Evolutionary conservation across 345 rosid species (phyloP).

Genomic region (Atalantia buxifolia): DNA sequence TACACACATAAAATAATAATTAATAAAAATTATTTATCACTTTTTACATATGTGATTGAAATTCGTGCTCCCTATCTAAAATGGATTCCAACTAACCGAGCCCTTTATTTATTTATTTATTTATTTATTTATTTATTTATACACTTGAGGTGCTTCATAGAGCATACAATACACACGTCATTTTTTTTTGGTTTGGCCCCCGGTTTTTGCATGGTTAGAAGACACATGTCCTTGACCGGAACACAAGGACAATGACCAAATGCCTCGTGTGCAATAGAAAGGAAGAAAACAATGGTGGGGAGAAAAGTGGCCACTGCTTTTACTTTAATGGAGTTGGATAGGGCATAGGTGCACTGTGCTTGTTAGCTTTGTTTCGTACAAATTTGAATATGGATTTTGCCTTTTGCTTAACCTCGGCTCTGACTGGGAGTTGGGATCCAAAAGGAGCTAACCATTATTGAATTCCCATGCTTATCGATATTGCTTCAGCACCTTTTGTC

Average conservation of each 20-base stretch:
- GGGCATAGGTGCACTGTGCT: neutral
- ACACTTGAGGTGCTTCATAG: too few relatives aligned
- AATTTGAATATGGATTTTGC: neutral
- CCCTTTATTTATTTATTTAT: too few relatives aligned
- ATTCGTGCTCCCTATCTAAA: too few relatives aligned
- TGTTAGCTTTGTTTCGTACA: neutral
- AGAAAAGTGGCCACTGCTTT: neutral
- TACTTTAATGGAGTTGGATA: neutral
- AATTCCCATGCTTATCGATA: neutral
- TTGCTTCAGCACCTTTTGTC: conserved; percentile 1
- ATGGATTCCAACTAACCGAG: too few relatives aligned
- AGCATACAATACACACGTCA: too few relatives aligned
- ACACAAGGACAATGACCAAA: neutral
- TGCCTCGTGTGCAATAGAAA: conserved; percentile 13
- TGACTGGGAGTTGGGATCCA: conserved; percentile 2
- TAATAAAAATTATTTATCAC: too few relatives aligned
- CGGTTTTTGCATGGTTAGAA: neutral
- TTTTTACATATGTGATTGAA: too few relatives aligned
- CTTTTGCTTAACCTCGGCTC: neutral
- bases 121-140: too few relatives aligned
- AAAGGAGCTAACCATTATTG: neutral
- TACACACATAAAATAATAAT: too few relatives aligned
- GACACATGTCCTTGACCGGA: conserved; percentile 21
- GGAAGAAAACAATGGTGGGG: conserved; percentile 17
- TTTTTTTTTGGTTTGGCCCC: too few relatives aligned